phyloP scores from a whole-genome alignment of 2,329 filamentous ascomycete species.

The Achaetomium macrosporum region DNA sequence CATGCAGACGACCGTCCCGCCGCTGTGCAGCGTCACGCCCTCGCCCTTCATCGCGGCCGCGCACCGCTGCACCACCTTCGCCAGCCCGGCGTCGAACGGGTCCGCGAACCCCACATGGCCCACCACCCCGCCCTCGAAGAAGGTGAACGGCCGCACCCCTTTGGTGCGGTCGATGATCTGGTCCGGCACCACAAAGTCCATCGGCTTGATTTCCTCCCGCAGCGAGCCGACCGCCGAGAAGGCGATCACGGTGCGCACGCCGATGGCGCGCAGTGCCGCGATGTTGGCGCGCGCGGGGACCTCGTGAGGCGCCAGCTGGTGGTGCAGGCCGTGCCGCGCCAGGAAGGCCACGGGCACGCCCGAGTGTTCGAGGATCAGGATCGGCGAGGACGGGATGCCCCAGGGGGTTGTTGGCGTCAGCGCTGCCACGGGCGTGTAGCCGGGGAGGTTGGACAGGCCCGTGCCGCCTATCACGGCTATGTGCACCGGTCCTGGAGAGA shows the following conservation, averaged over 20 bases:
- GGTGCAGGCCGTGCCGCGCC: slow-evolving; percentile 82
- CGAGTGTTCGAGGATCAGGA: slow-evolving; percentile 83
- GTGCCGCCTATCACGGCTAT: slow-evolving; percentile 94
- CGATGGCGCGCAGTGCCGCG: slow-evolving; percentile 86
- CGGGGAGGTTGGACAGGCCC: slow-evolving; percentile 78
- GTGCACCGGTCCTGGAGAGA: slow-evolving; percentile 55
- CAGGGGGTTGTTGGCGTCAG: slow-evolving; percentile 78
- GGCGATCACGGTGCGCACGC: slow-evolving; percentile 84
- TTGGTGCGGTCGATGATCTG: slow-evolving; percentile 98
- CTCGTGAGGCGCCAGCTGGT: slow-evolving; percentile 88
- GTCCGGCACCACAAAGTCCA: slow-evolving; percentile 94
- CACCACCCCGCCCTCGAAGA: slow-evolving; percentile 88
- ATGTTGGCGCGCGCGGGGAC: slow-evolving; percentile 95
- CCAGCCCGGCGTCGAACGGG: slow-evolving; percentile 78
- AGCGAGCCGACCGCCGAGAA: slow-evolving; percentile 93
- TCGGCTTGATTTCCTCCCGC: slow-evolving; percentile 86
- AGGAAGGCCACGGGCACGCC: slow-evolving; percentile 85
- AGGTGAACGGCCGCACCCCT: slow-evolving; percentile 88
- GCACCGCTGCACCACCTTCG: slow-evolving; percentile 70
- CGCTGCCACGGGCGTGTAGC: slow-evolving; percentile 77
- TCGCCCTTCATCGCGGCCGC: slow-evolving; percentile 73
- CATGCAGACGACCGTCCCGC: slow-evolving; percentile 87
- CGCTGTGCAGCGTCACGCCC: slow-evolving; percentile 75
- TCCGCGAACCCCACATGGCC: slow-evolving; percentile 94
- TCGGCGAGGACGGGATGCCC: slow-evolving; percentile 69